A percentile compares a stretch with the other conserved stretches of the same genome.
These are phyloP conservation scores for Cladophialophora yegresii DNA, from an alignment of 2,329 filamentous ascomycete genomes.

Conservation along the genomic window DNA sequence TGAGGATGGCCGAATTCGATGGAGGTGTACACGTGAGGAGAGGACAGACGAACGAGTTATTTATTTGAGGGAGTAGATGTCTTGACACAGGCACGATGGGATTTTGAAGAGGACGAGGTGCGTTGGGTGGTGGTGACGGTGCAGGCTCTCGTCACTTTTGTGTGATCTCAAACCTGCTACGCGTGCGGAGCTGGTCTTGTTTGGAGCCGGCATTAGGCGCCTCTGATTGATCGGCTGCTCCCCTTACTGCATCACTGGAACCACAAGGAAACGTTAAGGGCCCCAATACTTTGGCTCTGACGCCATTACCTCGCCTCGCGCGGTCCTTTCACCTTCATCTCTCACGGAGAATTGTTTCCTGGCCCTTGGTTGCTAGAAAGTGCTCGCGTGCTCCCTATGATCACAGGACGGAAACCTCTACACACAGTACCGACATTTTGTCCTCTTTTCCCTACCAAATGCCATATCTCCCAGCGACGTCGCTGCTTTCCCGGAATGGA, in stretches of 20 bases:
- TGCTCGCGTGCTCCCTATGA: not conserved
- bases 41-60: not conserved
- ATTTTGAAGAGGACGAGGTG: constrained; percentile 9
- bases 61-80: not conserved
- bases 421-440: not conserved
- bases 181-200: not conserved
- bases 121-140: not conserved
- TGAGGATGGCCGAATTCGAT: not conserved
- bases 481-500: not conserved
- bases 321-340: not conserved
- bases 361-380: not conserved
- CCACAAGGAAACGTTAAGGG: not conserved
- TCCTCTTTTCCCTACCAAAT: not conserved
- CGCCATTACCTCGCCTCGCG: not conserved
- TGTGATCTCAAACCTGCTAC: not conserved
- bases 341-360: not conserved
- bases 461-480: not conserved
- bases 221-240: not conserved
- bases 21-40: not conserved
- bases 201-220: not conserved
- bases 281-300: not conserved
- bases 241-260: not conserved
- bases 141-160: not conserved
- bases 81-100: constrained; percentile 11
- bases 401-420: not conserved